Base-by-base conservation (phyloP, 1,139 yeast species). In the Pichia sp. region DNA sequence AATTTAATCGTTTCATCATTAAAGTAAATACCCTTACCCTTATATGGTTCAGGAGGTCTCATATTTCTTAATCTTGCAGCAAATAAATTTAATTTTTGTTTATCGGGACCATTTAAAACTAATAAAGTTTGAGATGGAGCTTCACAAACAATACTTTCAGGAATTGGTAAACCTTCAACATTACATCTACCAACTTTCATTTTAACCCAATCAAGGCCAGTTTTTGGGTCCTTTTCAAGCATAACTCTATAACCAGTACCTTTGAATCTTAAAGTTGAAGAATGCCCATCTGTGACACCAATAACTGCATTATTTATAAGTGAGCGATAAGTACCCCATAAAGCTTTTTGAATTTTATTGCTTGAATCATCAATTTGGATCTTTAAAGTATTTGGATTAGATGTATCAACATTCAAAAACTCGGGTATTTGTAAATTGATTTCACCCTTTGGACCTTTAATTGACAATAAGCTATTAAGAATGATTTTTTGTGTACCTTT, bases 231-330 rank as follows among this genome's bases (percentile, higher is more conserved):
- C 45, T 73, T 72, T 46, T 74, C 78, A 58, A 84, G 85, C 48
- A 87, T 70, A 3, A 96, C 96, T 70, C 98, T 83, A 77, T 88
- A 95, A 67, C 99, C 99, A 18, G 98, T 93, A 60, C 99, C 99
- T 29, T 90, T 96, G 61, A 95, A 86, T 70, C 84, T 87, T 59
- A 95, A 77, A 54, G 91, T 85, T 42, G 95, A 81, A 59, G 90
- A 73, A 67, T 93, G 98, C 16, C 98, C 98, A 62, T 91, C 98
- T 44, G 89, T 80, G 38, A 90, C 95, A 47, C 99, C 99, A 47
- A 80, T 74, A 42, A 93, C 76, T 62, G 86, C 80, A 70, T 93
- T 93, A 63, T 82, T 81, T 48, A 95, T 69, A 55, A 85, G 75
- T 0, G 95, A 79, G 65, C 99, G 80, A 47, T 87, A 78, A 10